A percentile compares a stretch with the other conserved stretches of the same genome.
Conservation (phyloP, 306 rosid species). For the Astragalus glycyphyllos region DNA sequence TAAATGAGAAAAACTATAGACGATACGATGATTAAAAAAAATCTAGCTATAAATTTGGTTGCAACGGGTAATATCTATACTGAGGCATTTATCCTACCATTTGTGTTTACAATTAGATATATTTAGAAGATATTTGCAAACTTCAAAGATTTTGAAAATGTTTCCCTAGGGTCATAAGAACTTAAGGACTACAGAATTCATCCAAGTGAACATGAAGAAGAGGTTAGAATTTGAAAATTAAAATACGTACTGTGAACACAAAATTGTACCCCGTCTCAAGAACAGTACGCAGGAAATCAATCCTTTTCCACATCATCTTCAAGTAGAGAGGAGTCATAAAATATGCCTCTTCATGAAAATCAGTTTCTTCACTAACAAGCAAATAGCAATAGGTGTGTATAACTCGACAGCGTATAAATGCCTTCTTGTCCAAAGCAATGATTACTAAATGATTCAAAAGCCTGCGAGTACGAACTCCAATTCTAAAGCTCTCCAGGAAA, state of each 20-base stretch:
- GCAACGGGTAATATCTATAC: not conserved
- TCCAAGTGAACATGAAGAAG: slow-evolving; percentile 22
- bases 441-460: slow-evolving; percentile 87
- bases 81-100: slow-evolving; percentile 3
- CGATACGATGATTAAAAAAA: slow-evolving; percentile 17
- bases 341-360: slow-evolving; percentile 81
- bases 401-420: slow-evolving; percentile 74
- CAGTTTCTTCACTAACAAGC: slow-evolving; percentile 70
- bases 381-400: slow-evolving; percentile 74
- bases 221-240: slow-evolving; percentile 36
- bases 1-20: slow-evolving; percentile 2
- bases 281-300: slow-evolving; percentile 83
- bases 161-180: slow-evolving; percentile 16
- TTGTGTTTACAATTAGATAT: not conserved
- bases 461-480: slow-evolving; percentile 67
- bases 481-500: slow-evolving; percentile 90
- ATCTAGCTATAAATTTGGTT: slow-evolving; percentile 18
- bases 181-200: slow-evolving; percentile 1
- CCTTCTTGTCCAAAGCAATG: slow-evolving; percentile 78
- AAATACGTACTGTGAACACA: slow-evolving; percentile 83
- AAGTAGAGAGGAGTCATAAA: slow-evolving; percentile 89
- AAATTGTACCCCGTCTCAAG: slow-evolving; percentile 91
- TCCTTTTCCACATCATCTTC: slow-evolving; percentile 98
- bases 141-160: slow-evolving; percentile 15
- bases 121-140: slow-evolving; percentile 13